Conservation (phyloP, 2,329 filamentous ascomycete species). For the Ophiostoma perfectum region DNA sequence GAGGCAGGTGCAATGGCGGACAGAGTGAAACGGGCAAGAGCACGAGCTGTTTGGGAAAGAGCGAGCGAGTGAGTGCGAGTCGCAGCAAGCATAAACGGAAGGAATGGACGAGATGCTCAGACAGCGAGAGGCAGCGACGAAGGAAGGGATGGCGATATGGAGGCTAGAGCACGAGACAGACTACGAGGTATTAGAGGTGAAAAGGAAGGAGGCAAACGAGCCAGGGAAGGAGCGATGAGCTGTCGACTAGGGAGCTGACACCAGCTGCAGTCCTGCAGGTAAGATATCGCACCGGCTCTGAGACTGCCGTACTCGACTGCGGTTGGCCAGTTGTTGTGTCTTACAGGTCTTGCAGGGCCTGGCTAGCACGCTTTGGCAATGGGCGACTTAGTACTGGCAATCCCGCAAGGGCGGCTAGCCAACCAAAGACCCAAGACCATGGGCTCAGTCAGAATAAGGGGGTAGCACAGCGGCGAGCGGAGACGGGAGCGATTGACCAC, state of each 20-base stretch:
- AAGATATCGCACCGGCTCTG: background rate
- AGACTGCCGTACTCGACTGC: slow-evolving; percentile 2
- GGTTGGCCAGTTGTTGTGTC: slow-evolving; percentile 22
- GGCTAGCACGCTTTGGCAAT: background rate
- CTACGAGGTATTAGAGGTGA: background rate
- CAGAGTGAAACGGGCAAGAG: slow-evolving; percentile 7
- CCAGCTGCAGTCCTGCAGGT: background rate
- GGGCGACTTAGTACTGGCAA: background rate
- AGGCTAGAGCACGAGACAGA: background rate
- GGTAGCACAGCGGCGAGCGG: background rate
- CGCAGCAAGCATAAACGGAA: background rate
- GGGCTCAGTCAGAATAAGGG: background rate
- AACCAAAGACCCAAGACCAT: slow-evolving; percentile 21
- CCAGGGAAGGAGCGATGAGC: slow-evolving; percentile 13
- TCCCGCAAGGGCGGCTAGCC: slow-evolving; percentile 25
- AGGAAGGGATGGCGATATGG: background rate
- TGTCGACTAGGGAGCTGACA: too few relatives aligned
- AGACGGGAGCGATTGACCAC: too few relatives aligned
- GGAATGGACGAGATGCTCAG: background rate
- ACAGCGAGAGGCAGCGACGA: background rate
- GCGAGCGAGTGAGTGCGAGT: background rate
- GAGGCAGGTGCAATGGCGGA: slow-evolving; percentile 3
- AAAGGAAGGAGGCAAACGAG: slow-evolving; percentile 9
- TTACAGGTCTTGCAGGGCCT: slow-evolving; percentile 14
- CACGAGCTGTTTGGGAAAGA: slow-evolving; percentile 2